Conservation (phyloP, 257 asterid species). For the Parsonsia alboflavescens region DNA sequence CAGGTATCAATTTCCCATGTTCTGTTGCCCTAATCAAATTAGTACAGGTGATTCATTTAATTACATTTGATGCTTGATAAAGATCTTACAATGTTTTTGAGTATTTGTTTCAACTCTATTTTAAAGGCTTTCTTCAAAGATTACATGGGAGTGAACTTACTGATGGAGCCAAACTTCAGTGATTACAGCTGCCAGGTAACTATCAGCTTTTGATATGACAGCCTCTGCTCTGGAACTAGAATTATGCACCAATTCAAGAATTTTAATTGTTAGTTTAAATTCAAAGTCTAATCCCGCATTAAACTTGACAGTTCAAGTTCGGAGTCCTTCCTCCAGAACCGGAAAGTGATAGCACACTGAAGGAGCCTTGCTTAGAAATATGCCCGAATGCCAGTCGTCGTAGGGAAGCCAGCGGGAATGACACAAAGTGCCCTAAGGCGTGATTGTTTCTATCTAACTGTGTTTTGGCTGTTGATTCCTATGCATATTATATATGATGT, state of each 20-base stretch:
- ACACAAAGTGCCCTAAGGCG: constrained; percentile 52
- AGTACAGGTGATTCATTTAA: not conserved
- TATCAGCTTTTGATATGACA: not conserved
- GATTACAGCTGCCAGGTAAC: constrained; percentile 87
- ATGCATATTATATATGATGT: not conserved
- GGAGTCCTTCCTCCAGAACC: constrained; percentile 62
- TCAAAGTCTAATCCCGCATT: not conserved
- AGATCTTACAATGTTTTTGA: not conserved
- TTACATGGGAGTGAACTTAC: constrained; percentile 72
- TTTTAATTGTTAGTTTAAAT: not conserved
- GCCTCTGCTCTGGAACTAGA: too few species aligned
- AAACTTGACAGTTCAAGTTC: constrained; percentile 58
- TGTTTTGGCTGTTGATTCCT: not conserved
- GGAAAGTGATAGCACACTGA: constrained; percentile 53
- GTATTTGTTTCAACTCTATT: not conserved
- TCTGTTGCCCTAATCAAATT: not conserved
- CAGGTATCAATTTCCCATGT: constrained; percentile 38
- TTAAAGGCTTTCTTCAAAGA: constrained; percentile 64
- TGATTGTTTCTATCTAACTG: not conserved
- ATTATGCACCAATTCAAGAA: not conserved
- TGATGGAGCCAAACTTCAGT: constrained; percentile 81
- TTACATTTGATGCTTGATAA: not conserved
- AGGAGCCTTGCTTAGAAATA: constrained; percentile 67
- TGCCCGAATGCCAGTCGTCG: constrained; percentile 65
- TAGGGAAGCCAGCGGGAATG: constrained; percentile 21